Evolutionary conservation across 805 yeast genomes (phyloP).

Genomic region (Candida tammaniensis): DNA sequence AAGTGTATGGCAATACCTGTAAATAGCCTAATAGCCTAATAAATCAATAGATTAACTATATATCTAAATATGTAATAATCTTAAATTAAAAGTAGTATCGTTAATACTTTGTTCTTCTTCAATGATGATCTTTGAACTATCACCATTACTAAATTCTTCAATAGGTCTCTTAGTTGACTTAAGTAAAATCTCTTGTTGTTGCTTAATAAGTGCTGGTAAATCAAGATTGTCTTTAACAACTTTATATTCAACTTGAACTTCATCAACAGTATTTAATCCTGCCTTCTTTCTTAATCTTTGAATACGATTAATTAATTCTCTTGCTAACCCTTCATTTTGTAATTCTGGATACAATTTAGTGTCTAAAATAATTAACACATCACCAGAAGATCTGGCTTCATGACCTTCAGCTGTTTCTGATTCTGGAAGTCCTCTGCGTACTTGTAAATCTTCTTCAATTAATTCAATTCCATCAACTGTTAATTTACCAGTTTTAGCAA

Average conservation of each 20-base stretch:
- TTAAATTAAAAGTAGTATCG: slow-evolving; percentile 74
- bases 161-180: slow-evolving; percentile 75
- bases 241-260: slow-evolving; percentile 80
- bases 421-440: slow-evolving; percentile 84
- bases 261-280: slow-evolving; percentile 93
- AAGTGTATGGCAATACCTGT: slow-evolving; percentile 44
- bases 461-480: slow-evolving; percentile 88
- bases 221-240: slow-evolving; percentile 64
- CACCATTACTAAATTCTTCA: slow-evolving; percentile 43
- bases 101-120: slow-evolving; percentile 82
- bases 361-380: slow-evolving; percentile 86
- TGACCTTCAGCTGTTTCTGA: slow-evolving; percentile 62
- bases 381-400: slow-evolving; percentile 85
- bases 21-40: not conserved
- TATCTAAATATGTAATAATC: slow-evolving; percentile 63
- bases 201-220: slow-evolving; percentile 56
- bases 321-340: slow-evolving; percentile 90
- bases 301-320: slow-evolving; percentile 95
- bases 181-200: slow-evolving; percentile 64
- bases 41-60: slow-evolving; percentile 1
- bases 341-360: slow-evolving; percentile 83
- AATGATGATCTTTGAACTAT: slow-evolving; percentile 53
- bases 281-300: slow-evolving; percentile 97
- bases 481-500: slow-evolving; percentile 68
- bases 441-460: slow-evolving; percentile 84